Evolutionary conservation across 2,329 filamentous ascomycete genomes (phyloP), one percentile per base, ranked within the genome.

Genomic region (Venturia nashicola): DNA sequence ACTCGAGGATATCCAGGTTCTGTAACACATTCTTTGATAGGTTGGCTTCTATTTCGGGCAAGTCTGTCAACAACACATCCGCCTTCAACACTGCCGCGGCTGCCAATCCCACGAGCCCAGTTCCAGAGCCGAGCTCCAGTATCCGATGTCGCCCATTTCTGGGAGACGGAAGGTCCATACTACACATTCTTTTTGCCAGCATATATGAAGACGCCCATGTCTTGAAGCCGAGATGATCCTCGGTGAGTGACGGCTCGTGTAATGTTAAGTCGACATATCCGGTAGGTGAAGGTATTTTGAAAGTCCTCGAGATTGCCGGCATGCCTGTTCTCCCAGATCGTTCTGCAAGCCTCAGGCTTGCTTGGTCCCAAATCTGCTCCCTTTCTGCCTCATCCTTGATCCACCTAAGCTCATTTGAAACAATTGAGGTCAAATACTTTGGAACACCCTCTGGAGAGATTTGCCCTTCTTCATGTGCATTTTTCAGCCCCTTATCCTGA

Each of bases 131-230:
- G 1, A 97, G 82, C 72, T 97, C 93, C 9, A 97, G 80, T 6
- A 82, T 77, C 36, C 74, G 66, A 32, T 64, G 67, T 54, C 67
- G 55, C 32, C 54, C 54, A 44, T 51, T 9, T 27, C 39, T 32
- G 4, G 1, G 64, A 39, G 14, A 68, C 43, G 65, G 65, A 6
- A 73, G 48, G 4, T 67, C 43, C 18, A 81, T 71, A 3, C 65
- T 67, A 59, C 71, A 71, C 34, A 97, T 82, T 32, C 89, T 85
- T 68, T 84, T 87, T 0, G 93, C 88, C 5, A 97, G 84, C 2
- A 95, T 82, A 71, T 91, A 95, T 0, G 91, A 93, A 0, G 91
- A 93, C 0, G 89, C 90, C 94, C 94, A 97, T 0, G 94, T 99
- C 75, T 99, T 97, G 73, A 95, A 82, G 1, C 94, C 94, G 20